Conservation (phyloP, 108 stramenopile species). For the Pseudonitzschia pungens region DNA sequence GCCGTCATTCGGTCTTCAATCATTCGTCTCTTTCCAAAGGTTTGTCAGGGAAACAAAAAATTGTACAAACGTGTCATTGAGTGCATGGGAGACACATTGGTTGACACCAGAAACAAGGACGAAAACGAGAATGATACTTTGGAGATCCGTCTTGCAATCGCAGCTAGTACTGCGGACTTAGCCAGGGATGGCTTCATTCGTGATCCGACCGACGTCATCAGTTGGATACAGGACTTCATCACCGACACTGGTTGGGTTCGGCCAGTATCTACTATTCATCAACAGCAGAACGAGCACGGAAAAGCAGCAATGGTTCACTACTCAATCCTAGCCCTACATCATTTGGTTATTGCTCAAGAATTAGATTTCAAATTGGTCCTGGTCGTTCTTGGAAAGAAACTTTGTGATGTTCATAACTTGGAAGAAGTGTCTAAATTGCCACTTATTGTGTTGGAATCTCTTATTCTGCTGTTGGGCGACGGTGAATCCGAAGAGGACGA, state of each 20-base stretch:
- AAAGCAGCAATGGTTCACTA: constrained; percentile 43
- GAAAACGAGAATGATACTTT: constrained; percentile 9
- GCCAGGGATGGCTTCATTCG: constrained; percentile 64
- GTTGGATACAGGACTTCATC: constrained; percentile 65
- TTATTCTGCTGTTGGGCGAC: constrained; percentile 61
- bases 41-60: constrained; percentile 62
- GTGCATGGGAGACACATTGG: constrained; percentile 48
- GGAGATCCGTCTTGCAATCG: constrained; percentile 61
- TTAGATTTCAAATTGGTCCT: constrained; percentile 74
- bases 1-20: constrained; percentile 43
- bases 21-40: constrained; percentile 56
- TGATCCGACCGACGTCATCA: constrained; percentile 64
- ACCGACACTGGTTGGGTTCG: constrained; percentile 51
- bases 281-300: constrained; percentile 4
- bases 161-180: constrained; percentile 64
- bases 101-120: neutral
- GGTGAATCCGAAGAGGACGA: constrained; percentile 54
- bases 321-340: constrained; percentile 53
- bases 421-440: constrained; percentile 39
- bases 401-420: constrained; percentile 45
- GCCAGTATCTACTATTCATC: constrained; percentile 44
- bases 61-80: constrained; percentile 66
- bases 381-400: constrained; percentile 63
- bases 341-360: constrained; percentile 61
- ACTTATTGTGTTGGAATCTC: constrained; percentile 49